A percentile compares a stretch with the other conserved stretches of the same genome.
Conservation (phyloP, 331 rosid species). For the Stylosanthes scabra region DNA sequence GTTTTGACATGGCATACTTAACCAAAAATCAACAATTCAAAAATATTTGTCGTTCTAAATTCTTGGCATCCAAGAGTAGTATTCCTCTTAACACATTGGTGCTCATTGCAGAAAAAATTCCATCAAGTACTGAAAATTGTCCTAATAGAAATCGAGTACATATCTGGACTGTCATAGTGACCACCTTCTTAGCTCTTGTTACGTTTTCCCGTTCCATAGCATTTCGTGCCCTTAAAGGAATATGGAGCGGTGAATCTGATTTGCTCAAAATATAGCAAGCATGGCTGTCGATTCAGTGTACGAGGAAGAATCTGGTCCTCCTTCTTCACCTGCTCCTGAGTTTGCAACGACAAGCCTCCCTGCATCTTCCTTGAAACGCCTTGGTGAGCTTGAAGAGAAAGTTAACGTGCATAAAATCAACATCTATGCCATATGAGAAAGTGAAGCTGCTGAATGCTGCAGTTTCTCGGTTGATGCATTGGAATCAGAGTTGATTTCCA, state of each 20-base stretch:
- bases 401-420: constrained; percentile 65
- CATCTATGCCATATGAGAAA: constrained; percentile 79
- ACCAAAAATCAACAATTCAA: background rate
- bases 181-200: constrained; percentile 54
- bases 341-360: constrained; percentile 44
- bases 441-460: constrained; percentile 83
- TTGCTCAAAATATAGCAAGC: constrained; percentile 27
- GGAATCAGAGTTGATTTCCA: constrained; percentile 85
- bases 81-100: constrained; percentile 18
- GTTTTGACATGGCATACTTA: constrained; percentile 31
- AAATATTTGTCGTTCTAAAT: constrained; percentile 19
- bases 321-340: no score
- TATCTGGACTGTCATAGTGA: constrained; percentile 49
- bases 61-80: constrained; percentile 12
- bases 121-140: constrained; percentile 26
- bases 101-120: constrained; percentile 53
- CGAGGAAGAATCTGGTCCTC: constrained; percentile 44
- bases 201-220: constrained; percentile 50
- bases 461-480: constrained; percentile 81
- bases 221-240: constrained; percentile 41
- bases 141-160: constrained; percentile 33
- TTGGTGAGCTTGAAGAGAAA: constrained; percentile 75
- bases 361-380: constrained; percentile 60
- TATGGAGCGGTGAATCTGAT: constrained; percentile 30
- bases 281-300: constrained; percentile 40